Percentiles rank a stretch among this genome's conserved stretches.
Evolutionary conservation across 2,329 filamentous ascomycete species (phyloP).

Genomic region (Berkeleyomyces rouxiae): DNA sequence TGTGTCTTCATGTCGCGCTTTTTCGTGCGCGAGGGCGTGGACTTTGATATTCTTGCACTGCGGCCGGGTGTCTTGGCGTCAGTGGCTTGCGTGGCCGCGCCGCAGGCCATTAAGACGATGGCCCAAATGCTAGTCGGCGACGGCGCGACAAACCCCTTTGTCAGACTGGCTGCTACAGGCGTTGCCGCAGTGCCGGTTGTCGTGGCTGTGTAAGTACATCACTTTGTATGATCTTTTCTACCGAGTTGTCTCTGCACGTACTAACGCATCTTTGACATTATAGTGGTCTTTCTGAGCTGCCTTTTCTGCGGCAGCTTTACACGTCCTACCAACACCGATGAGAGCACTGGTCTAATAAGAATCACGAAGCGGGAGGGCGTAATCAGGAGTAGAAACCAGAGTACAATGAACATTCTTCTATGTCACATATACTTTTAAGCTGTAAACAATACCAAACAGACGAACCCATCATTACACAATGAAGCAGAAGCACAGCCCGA

Average conservation of each 20-base stretch:
- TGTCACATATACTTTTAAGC: slow-evolving; percentile 4
- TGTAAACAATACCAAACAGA: neutral
- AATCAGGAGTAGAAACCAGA: neutral
- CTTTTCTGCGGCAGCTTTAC: slow-evolving; percentile 8
- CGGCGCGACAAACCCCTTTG: neutral
- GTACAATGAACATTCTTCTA: neutral
- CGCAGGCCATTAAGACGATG: slow-evolving; percentile 23
- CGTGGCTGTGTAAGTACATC: slow-evolving; percentile 40
- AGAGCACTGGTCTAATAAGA: neutral
- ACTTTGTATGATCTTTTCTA: neutral
- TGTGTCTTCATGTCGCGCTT: slow-evolving; percentile 51
- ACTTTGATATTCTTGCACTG: slow-evolving; percentile 26
- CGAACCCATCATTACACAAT: neutral
- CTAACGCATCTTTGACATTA: neutral
- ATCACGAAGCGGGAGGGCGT: neutral
- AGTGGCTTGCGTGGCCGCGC: slow-evolving; percentile 28
- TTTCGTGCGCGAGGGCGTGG: slow-evolving; percentile 32
- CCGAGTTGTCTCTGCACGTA: slow-evolving; percentile 9
- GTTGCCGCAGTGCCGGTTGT: slow-evolving; percentile 36
- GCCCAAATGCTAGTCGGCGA: neutral
- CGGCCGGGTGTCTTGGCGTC: slow-evolving; percentile 29
- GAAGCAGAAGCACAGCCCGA: neutral
- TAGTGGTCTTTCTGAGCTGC: slow-evolving; percentile 5
- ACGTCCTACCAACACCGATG: neutral
- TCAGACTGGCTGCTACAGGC: slow-evolving; percentile 30